A percentile compares a stretch with the other conserved stretches of the same genome.
phyloP scores from a whole-genome alignment of 345 rosid species.

The Durio zibethinus region DNA sequence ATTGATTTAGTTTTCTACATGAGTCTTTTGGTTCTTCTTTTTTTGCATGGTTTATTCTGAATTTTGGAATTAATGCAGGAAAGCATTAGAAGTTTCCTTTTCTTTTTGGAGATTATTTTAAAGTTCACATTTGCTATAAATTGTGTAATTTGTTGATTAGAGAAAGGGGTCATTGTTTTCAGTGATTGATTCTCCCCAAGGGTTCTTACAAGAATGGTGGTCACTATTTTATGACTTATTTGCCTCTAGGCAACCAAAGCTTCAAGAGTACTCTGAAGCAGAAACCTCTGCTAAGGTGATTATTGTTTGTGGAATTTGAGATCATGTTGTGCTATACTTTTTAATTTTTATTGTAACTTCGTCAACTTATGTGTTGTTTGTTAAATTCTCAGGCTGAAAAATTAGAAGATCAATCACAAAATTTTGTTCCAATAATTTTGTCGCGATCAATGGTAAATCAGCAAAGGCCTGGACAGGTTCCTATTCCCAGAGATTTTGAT shows the following conservation, averaged over 20 bases:
- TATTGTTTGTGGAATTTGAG: not conserved
- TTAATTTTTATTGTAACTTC: not conserved
- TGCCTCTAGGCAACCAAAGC: conserved; percentile 2
- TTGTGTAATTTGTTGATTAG: not conserved
- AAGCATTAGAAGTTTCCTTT: not conserved
- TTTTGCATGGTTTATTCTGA: not conserved
- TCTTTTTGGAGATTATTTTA: not conserved
- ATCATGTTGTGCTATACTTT: not conserved
- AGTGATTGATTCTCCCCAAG: conserved; percentile 25
- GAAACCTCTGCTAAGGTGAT: conserved; percentile 20
- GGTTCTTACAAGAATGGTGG: conserved; percentile 43
- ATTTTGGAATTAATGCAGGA: not conserved
- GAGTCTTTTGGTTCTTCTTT: not conserved
- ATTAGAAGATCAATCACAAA: conserved; percentile 5
- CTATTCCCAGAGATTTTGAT: not conserved
- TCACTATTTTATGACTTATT: conserved; percentile 21
- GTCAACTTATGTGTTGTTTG: not conserved
- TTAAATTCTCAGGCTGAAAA: conserved; percentile 12
- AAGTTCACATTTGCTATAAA: not conserved
- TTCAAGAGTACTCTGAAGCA: not conserved
- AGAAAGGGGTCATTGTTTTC: conserved; percentile 12
- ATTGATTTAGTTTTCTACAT: not conserved
- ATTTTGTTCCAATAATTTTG: not conserved
- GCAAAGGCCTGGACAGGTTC: conserved; percentile 16
- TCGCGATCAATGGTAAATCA: conserved; percentile 3